Evolutionary conservation across 441 rosid genomes (phyloP), one percentile per base, ranked within the genome.

Genomic region (Raphanus hybrid): DNA sequence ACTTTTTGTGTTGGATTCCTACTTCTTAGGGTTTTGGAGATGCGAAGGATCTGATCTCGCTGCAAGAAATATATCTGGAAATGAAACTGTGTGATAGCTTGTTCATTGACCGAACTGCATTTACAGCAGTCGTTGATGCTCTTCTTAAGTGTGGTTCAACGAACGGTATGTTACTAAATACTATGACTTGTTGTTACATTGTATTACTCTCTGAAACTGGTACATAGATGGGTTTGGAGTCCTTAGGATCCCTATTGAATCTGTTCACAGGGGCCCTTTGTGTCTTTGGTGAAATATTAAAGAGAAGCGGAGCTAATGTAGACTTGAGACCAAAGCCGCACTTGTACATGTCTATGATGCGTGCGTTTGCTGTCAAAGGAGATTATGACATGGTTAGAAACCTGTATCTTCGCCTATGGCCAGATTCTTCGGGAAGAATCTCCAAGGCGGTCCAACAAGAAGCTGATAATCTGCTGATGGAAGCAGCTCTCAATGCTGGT

Each of bases 391-490:
- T 83, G 89, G 97, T 86, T n/a, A 85, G 77, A 81, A 86, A 77
- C 74, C 82, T 90, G 75, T 87, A 86, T 75, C 85, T 75, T 73
- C 85, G 87, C 75, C 75, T 92, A 81, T 80, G 89, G 92, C 86
- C 87, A 32, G 93, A 91, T 86, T 86, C 94, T 60, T 78, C 91
- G 23, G 97, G 93, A 84, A 75, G 81, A 48, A 85, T 88, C 69
- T 82, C 85, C 73, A 78, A 39, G 16, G 82, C 85, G 1, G 70
- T 78, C 78, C 90, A 86, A 75, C 85, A 90, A 84, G 93, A 88
- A 82, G 88, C 92, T 61, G 94, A 90, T 80, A 87, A 86, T 85
- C 88, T 90, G 75, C 91, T 90, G 73, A 86, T 91, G 92, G 97
- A 91, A 80, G 91, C 93, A 15, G 91, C 92, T 80, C 85, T 91